Evolutionary conservation across 305 asterid genomes (phyloP), one percentile per base, ranked within the genome.

Genomic region (Fraxinus paxiana): DNA sequence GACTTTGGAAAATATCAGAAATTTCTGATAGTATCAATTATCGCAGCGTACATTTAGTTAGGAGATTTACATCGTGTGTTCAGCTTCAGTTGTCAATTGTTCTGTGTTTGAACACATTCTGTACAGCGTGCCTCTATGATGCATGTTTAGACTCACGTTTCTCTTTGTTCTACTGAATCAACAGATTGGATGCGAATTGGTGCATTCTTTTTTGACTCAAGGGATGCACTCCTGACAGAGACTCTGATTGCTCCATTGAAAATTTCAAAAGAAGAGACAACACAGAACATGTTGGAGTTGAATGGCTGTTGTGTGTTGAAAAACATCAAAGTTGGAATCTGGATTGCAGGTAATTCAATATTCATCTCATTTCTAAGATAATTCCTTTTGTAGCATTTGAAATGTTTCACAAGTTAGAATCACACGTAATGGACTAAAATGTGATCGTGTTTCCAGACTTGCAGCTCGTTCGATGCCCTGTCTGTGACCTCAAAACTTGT

Each of bases 401-500:
- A 33, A 35, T 38, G 31, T 33, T 6, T 74, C 31, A 56, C 61
- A 34, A 48, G 31, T 85, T 70, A 37, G 22, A 79, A 56, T 20
- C 26, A 20, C 17, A 20, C 67, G 81, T 83, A 79, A 84, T 83
- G 73, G n/a, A 77, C 74, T 6, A 30, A 67, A 67, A 28, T 67
- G 18, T 73, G 72, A 75, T 81, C 73, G n/a, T 83, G 82, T 75
- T 69, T 85, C 81, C 88, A 96, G 98, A 96, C 89, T 86, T 96
- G 88, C 99, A 96, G 91, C 98, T 96, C 82, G 99, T 91, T 48
- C 92, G 97, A 28, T 96, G 99, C 85, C 99, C 98, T 24, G 97
- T 94, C 75, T 96, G 98, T 54, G 97, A 96, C 85, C 92, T 94
- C 80, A 92, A 93, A 73, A 82, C 97, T n/a, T 96, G 99, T 82